These are phyloP conservation scores for Sphagnum contortum DNA, from an alignment of 225 moss, liverwort and hornwort genomes.

Conservation along the genomic window DNA sequence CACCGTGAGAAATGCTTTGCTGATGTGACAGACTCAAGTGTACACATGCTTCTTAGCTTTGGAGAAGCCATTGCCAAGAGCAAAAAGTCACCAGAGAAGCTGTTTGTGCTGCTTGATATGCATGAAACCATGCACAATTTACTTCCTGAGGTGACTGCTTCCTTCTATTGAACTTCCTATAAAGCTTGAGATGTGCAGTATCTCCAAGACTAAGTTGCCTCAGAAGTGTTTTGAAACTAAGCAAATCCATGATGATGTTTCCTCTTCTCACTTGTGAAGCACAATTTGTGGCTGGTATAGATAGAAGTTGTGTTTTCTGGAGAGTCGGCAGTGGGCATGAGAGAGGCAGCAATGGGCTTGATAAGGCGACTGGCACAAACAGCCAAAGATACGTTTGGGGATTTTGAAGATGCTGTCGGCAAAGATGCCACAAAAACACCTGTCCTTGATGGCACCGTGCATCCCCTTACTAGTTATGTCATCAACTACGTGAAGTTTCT, in stretches of 20 bases:
- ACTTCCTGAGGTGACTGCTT: slow-evolving; percentile 45
- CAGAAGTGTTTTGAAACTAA: too few species aligned
- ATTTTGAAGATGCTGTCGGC: slow-evolving; percentile 73
- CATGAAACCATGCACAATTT: slow-evolving; percentile 80
- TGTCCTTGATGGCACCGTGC: slow-evolving; percentile 79
- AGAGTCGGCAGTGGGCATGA: slow-evolving; percentile 37
- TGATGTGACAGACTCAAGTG: slow-evolving; percentile 72
- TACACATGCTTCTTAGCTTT: slow-evolving; percentile 66
- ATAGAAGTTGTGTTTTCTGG: slow-evolving; percentile 66
- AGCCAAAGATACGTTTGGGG: slow-evolving; percentile 61
- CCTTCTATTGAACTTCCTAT: slow-evolving; percentile 1
- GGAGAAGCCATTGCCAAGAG: slow-evolving; percentile 75
- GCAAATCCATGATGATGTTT: not conserved
- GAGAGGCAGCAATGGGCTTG: slow-evolving; percentile 51
- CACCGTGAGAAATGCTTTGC: slow-evolving; percentile 65
- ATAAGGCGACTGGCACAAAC: slow-evolving; percentile 52
- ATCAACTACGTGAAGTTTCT: slow-evolving; percentile 88
- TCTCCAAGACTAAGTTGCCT: too few species aligned
- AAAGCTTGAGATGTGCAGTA: not conserved
- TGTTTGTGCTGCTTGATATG: slow-evolving; percentile 83
- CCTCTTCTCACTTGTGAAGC: not conserved
- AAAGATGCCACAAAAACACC: slow-evolving; percentile 77
- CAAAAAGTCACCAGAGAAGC: slow-evolving; percentile 64
- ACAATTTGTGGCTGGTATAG: slow-evolving; percentile 19
- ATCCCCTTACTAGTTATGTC: slow-evolving; percentile 82